Evolutionary conservation across 2,329 filamentous ascomycete species (phyloP), one percentile per base, ranked within the genome.

Genomic region (Stagonosporopsis vannaccii): DNA sequence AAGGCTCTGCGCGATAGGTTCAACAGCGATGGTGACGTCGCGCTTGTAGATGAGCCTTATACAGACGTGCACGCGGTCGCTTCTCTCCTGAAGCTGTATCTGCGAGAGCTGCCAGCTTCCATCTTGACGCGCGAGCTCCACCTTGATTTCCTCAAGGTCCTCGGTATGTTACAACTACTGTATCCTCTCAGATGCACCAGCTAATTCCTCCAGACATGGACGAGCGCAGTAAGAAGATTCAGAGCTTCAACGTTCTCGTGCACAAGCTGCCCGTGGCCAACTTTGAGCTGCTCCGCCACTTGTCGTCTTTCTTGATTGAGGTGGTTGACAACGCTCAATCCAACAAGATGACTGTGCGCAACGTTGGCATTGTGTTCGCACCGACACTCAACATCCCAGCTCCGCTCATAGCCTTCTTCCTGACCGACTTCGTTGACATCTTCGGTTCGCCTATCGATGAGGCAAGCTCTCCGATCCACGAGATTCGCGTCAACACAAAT

Each of bases 281-380:
- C 61, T 85, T 88, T 42, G 88, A 90, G 2, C 81, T 99, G 39
- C 82, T 99, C 35, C 88, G 90, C 68, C 92, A 96, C 61, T 80
- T 99, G 51, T 91, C 94, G 43, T 87, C 90, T 3, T 97, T 97
- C 78, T 79, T 99, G 67, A 91, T 97, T 71, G 89, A 90, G 69
- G 94, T 99, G 67, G 92, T 97, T 71, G 92, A 95, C 76, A 92
- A 97, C 67, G 83, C 92, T 6, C 88, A 91, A 66, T 82, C 90
- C 60, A 99, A 99, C 81, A 98, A 97, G 82, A 99, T 99, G 95
- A 97, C 91, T 11, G 91, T 97, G 49, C 88, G 94, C 63, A 99
- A 99, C 71, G 80, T 99, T 51, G 94, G 95, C 62, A 98, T 99
- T 67, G 94, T 99, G 53, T 99, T 99, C 76, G 96, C 95, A 15